Percentiles rank a stretch among this genome's conserved stretches.
phyloP scores from a whole-genome alignment of 176 grass and related monocot genomes.

The Carex scoparia region DNA sequence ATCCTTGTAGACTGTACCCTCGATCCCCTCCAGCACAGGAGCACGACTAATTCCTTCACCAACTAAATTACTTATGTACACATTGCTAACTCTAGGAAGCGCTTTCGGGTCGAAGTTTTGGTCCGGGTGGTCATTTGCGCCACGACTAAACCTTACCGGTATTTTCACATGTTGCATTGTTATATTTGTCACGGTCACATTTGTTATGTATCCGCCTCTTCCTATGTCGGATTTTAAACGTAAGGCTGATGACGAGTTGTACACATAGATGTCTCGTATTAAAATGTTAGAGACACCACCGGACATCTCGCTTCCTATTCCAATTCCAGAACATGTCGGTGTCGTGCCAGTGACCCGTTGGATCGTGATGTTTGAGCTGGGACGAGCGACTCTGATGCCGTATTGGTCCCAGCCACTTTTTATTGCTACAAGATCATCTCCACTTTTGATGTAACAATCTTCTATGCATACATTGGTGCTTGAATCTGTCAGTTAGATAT shows the following conservation, averaged over 20 bases:
- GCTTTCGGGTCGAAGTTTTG: slow-evolving; percentile 40
- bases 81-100: slow-evolving; percentile 44
- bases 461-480: slow-evolving; percentile 82
- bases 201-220: slow-evolving; percentile 77
- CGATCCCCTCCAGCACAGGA: slow-evolving; percentile 55
- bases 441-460: slow-evolving; percentile 81
- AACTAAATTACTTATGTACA: slow-evolving; percentile 45
- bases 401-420: slow-evolving; percentile 98
- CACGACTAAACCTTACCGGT: slow-evolving; percentile 68
- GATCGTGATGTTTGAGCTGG: slow-evolving; percentile 62
- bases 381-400: slow-evolving; percentile 52
- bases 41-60: slow-evolving; percentile 37
- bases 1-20: slow-evolving; percentile 47
- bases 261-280: slow-evolving; percentile 52
- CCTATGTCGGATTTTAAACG: slow-evolving; percentile 64
- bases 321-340: slow-evolving; percentile 80
- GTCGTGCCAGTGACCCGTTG: slow-evolving; percentile 81
- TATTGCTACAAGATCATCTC: slow-evolving; percentile 79
- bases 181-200: slow-evolving; percentile 53
- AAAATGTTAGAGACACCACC: slow-evolving; percentile 66
- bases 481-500: slow-evolving; percentile 53
- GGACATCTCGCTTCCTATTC: slow-evolving; percentile 90
- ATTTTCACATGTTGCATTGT: slow-evolving; percentile 77
- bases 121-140: slow-evolving; percentile 52
- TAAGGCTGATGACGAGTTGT: slow-evolving; percentile 61